Evolutionary conservation across 148 eudicot genomes (phyloP).

Genomic region (Chenopodium suecicum): DNA sequence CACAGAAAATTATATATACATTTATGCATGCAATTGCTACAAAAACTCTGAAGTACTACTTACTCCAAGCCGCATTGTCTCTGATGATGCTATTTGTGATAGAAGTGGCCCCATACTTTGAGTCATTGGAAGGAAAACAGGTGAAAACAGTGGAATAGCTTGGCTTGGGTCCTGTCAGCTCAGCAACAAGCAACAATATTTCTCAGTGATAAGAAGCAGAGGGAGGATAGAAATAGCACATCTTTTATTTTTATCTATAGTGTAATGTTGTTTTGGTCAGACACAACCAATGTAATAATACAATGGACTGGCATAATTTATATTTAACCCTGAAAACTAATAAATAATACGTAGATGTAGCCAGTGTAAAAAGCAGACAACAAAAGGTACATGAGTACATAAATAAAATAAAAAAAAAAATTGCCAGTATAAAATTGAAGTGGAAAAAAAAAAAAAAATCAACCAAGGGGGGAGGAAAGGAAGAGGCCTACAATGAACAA

Average conservation of each 20-base stretch:
- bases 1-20: background rate
- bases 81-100: constrained; percentile 74
- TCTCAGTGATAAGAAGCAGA: background rate
- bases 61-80: constrained; percentile 85
- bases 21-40: background rate
- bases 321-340: background rate
- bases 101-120: constrained; percentile 84
- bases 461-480: too few species aligned
- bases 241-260: background rate
- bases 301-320: background rate
- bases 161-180: constrained; percentile 71
- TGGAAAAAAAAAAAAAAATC: background rate
- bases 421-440: background rate
- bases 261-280: background rate
- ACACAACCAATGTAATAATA: background rate
- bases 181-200: constrained; percentile 14
- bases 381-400: background rate
- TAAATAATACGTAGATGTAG: background rate
- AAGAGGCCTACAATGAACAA: too few species aligned
- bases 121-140: constrained; percentile 82
- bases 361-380: background rate
- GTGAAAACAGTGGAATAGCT: constrained; percentile 83
- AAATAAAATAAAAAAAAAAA: too few species aligned
- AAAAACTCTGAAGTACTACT: constrained; percentile 34
- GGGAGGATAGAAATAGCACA: background rate